Evolutionary conservation across 805 yeast genomes (phyloP), one percentile per base, ranked within the genome.

Genomic region (Candida dajiaensis): DNA sequence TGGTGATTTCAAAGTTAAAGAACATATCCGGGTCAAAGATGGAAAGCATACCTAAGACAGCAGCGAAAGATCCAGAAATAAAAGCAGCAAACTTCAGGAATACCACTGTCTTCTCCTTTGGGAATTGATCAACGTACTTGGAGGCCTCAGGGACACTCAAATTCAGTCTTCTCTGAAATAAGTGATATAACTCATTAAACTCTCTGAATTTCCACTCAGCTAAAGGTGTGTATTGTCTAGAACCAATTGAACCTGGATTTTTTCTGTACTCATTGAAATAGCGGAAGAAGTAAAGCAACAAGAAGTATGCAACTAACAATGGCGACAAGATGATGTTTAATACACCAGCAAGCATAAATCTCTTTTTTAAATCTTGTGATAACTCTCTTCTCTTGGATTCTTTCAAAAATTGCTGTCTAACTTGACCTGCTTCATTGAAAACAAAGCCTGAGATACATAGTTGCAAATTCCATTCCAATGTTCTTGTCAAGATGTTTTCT

Each of bases 141-240:
- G 85, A 77, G 0, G 98, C 96, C 6, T 89, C 81, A 15, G 79
- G 85, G 26, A 80, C 76, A 43, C 97, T 87, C 50, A 87, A 66
- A 41, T 81, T 86, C 37, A 94, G 66, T 42, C 99, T 72, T 55
- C 83, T 81, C 47, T 81, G 80, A 66, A 94, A 94, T 23, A 92
- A 73, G 64, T 94, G 99, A 39, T 88, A 88, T 9, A 94, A 72
- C 61, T 94, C 99, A 64, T 94, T 94, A 61, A 85, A 88, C 58
- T 94, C 99, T 47, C 99, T 72, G 58, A 94, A 76, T 61, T 84
- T 88, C 98, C 98, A 94, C 57, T 86, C 90, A 0, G 98, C 97
- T 65, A 78, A 79, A 0, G 97, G 97, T 0, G 98, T 88, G 61
- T 89, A 94, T 56, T 89, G 95, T 41, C 99, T 71, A 2, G 89